Evolutionary conservation across 2,329 filamentous ascomycete genomes (phyloP).

Genomic region (Albifimbria verrucaria): DNA sequence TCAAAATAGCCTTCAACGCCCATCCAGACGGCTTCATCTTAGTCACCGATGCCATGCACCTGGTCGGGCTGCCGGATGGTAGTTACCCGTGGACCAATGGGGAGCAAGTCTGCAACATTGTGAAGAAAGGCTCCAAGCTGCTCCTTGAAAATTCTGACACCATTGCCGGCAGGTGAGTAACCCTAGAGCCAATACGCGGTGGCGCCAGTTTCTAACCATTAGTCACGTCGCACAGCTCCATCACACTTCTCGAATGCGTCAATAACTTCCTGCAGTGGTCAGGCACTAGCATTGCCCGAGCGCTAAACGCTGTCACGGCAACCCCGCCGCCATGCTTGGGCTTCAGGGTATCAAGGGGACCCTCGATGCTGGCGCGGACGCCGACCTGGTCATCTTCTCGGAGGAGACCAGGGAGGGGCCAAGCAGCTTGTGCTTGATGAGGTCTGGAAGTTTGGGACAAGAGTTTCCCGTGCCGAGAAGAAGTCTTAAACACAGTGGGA

Average conservation of each 20-base stretch:
- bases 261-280: conserved; percentile 79
- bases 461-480: conserved; percentile 34
- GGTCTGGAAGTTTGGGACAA: conserved; percentile 74
- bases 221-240: conserved; percentile 44
- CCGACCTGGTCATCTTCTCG: conserved; percentile 66
- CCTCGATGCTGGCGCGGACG: conserved; percentile 60
- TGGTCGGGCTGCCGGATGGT: conserved; percentile 80
- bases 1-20: conserved; percentile 85
- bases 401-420: conserved; percentile 43
- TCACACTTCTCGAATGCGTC: conserved; percentile 76
- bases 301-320: conserved; percentile 68
- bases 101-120: conserved; percentile 51
- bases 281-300: conserved; percentile 63
- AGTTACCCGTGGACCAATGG: conserved; percentile 83
- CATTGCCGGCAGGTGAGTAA: conserved; percentile 70
- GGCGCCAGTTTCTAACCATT: neutral
- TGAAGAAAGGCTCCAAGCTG: conserved; percentile 70
- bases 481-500: neutral
- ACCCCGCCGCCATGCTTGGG: conserved; percentile 78
- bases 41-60: conserved; percentile 89
- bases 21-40: conserved; percentile 83
- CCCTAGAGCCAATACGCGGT: neutral
- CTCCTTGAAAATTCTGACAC: conserved; percentile 75
- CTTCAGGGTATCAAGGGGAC: conserved; percentile 64
- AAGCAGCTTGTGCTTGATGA: conserved; percentile 63